These are phyloP conservation scores for Ophiostoma populinum DNA, from an alignment of 2,329 filamentous ascomycete genomes.

Conservation along the genomic window DNA sequence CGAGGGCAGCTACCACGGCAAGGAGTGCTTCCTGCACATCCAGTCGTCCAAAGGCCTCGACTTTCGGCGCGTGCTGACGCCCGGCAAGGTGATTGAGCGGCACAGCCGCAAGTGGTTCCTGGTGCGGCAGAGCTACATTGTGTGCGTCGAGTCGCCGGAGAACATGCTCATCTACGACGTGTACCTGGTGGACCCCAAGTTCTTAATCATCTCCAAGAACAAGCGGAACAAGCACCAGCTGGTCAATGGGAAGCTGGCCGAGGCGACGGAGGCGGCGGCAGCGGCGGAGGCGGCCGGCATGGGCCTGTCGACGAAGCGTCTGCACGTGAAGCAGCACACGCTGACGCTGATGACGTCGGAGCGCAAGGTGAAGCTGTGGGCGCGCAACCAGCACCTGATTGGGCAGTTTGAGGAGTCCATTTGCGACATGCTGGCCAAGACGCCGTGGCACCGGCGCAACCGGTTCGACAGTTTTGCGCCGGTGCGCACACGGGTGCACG, in stretches of 20 bases:
- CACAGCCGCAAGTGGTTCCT: slow-evolving; percentile 95
- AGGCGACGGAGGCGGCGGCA: not conserved
- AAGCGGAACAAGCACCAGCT: slow-evolving; percentile 29
- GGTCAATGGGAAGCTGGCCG: slow-evolving; percentile 28
- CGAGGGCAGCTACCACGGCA: slow-evolving; percentile 93
- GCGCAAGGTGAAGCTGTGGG: slow-evolving; percentile 77
- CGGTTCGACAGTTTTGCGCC: slow-evolving; percentile 90
- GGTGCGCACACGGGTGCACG: slow-evolving; percentile 69
- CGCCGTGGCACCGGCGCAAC: slow-evolving; percentile 67
- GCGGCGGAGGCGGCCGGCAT: slow-evolving; percentile 32
- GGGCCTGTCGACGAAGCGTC: slow-evolving; percentile 19
- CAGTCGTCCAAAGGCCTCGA: slow-evolving; percentile 61
- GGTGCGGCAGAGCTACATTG: slow-evolving; percentile 92
- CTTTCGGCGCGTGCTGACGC: slow-evolving; percentile 64
- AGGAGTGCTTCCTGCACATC: slow-evolving; percentile 87
- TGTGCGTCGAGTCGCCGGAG: slow-evolving; percentile 95
- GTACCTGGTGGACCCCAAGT: slow-evolving; percentile 84
- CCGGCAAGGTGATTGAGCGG: slow-evolving; percentile 59
- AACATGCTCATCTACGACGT: slow-evolving; percentile 99
- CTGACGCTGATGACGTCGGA: slow-evolving; percentile 83
- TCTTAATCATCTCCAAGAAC: slow-evolving; percentile 62
- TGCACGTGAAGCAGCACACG: slow-evolving; percentile 55
- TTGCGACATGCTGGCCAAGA: slow-evolving; percentile 64
- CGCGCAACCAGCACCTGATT: slow-evolving; percentile 76
- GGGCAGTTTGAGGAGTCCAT: slow-evolving; percentile 92